Base-by-base conservation (phyloP, 345 rosid species). In the Odontarrhena argentea region DNA sequence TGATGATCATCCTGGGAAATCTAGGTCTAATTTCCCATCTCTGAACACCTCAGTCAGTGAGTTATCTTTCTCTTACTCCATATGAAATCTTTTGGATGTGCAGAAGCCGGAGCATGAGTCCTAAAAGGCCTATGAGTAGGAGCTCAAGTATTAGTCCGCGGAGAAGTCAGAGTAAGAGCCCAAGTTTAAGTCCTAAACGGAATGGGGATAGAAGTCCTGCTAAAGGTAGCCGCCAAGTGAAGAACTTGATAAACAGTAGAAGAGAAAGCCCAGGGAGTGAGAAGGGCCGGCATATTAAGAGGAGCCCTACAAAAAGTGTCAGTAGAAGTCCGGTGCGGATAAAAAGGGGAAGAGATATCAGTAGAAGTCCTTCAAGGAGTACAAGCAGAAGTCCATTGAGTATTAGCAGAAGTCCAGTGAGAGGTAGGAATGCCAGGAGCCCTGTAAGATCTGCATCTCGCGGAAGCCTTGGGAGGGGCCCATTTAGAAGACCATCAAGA, bases 51-150 rank as follows among this genome's bases (percentile, higher is more conserved):
- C 70, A 65, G 69, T 74, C 81, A 68, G 63, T 74, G 77, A 67
- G 70, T 82, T 57, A 78, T 68, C 69, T 68, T 78, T 67, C 61
- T 80, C 75, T 80, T 75, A 74, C 77, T 70, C 69, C 55, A 62
- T 76, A 73, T 26, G 63, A 76, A 81, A 61, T 81, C 76, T 84
- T 73, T 86, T 32, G 36, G 76, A 76, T 83, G 79, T 73, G 84
- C 91, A 92, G 98, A 88, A 92, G 97, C 77, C 80, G 91, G 74
- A 94, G 96, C 82, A 69, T 81, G 75, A 94, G 89, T 80, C 92
- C 96, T 46, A 84, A 85, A 78, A 88, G 85, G 89, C 69, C 88
- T 52, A 70, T 61, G 58, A 86, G 91, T 83, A 92, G 83, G 82
- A 87, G 94, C 77, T 80, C 72, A 73, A 89, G 96, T 81, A 79